phyloP scores from a whole-genome alignment of 495 filamentous ascomycete species.

The Hypomontagnella submonticulosa region DNA sequence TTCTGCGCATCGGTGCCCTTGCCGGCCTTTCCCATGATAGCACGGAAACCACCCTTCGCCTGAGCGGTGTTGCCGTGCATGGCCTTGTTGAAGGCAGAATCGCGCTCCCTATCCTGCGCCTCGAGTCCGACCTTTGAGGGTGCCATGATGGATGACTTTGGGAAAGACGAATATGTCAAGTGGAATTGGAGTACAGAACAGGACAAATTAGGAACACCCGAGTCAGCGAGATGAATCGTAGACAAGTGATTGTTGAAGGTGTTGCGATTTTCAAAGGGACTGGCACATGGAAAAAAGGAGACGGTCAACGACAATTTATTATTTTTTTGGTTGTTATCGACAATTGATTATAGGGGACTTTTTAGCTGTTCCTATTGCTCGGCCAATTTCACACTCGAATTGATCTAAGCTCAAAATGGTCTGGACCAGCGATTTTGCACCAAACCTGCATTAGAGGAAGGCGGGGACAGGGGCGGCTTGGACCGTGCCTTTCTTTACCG shows the following conservation, averaged over 20 bases:
- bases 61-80: slow-evolving; percentile 88
- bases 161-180: background rate
- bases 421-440: slow-evolving; percentile 18
- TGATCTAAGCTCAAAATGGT: slow-evolving; percentile 17
- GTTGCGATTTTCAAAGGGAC: slow-evolving; percentile 16
- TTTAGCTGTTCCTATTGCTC: slow-evolving; percentile 31
- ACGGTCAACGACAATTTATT: slow-evolving; percentile 34
- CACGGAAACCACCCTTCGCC: slow-evolving; percentile 76
- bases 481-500: slow-evolving; percentile 7
- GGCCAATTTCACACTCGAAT: slow-evolving; percentile 28
- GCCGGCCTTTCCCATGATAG: slow-evolving; percentile 87
- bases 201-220: slow-evolving; percentile 3
- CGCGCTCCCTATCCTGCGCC: slow-evolving; percentile 84
- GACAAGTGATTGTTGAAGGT: slow-evolving; percentile 2
- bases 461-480: slow-evolving; percentile 31
- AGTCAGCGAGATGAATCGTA: slow-evolving; percentile 5
- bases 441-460: slow-evolving; percentile 32
- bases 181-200: slow-evolving; percentile 3
- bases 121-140: slow-evolving; percentile 73
- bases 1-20: slow-evolving; percentile 87
- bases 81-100: slow-evolving; percentile 92
- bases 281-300: slow-evolving; percentile 19
- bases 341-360: slow-evolving; percentile 27
- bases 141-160: slow-evolving; percentile 66
- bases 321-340: slow-evolving; percentile 38